Evolutionary conservation across 768 basidiomycete species (phyloP), one percentile per base, ranked within the genome.

Genomic region (Leccinum uliginosum): DNA sequence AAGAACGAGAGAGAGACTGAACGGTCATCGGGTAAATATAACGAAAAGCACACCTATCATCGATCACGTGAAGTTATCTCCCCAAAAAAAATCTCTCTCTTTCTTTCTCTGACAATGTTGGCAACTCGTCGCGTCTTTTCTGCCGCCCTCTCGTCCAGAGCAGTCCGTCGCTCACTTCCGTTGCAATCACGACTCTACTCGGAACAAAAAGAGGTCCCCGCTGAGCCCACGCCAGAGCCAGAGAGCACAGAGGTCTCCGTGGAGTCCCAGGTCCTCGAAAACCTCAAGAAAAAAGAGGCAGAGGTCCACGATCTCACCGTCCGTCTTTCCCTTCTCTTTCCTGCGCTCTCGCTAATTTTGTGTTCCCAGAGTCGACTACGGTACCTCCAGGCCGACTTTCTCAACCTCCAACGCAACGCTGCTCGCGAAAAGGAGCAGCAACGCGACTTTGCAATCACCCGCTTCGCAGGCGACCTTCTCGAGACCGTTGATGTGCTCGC

Each of bases 351-450:
- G 54, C 56, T 60, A 62, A 30, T 43, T n/a, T 6, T 56, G 12
- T 38, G 19, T 40, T 10, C n/a, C 38, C 71, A 97, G 96, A 81
- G 86, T 70, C 91, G 93, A 60, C 79, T 97, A 64, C 86, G 89
- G 48, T 97, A 98, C 70, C 79, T 91, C 56, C 89, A 94, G 69
- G 97, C 97, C 65, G 97, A 99, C 76, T 94, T 93, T 74, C 76
- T 96, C 45, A 99, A 98, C 73, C 80, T 97, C 45, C 93, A 95
- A 69, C 89, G 94, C 54, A 93, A 94, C 66, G 82, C 93, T 53
- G 86, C 87, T 27, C 83, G 89, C 58, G 97, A 98, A 75, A 93
- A 90, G 77, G 86, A 90, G 68, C 91, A 94, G 71, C 90, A 93
- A 30, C 85, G 86, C 57, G 93, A 97, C 73, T 98, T 89, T 74